Evolutionary conservation across 2,329 filamentous ascomycete genomes (phyloP).

Genomic region (Colletotrichum tropicale): DNA sequence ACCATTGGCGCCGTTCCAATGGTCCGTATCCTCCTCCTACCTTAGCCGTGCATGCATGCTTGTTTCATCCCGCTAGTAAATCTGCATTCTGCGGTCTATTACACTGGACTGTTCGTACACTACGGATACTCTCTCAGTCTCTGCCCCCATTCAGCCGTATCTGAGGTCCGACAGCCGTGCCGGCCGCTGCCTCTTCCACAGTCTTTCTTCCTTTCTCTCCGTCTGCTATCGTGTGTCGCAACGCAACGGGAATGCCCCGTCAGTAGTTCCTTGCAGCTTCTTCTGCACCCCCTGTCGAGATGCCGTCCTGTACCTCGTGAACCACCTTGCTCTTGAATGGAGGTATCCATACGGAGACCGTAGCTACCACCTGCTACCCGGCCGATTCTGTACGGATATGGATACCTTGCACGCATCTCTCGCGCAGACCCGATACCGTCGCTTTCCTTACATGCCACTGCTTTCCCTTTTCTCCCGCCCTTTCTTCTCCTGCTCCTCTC

Average conservation of each 20-base stretch:
- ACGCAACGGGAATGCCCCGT: neutral
- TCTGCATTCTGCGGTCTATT: neutral
- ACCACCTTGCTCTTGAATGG: neutral
- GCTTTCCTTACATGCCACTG: constrained; percentile 10
- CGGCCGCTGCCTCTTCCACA: neutral
- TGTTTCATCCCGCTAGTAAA: constrained; percentile 16
- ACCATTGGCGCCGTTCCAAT: constrained; percentile 14
- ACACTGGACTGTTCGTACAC: neutral
- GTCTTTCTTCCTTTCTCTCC: neutral
- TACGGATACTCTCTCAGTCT: neutral
- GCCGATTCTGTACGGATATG: neutral
- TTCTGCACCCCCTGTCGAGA: neutral
- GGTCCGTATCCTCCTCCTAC: neutral
- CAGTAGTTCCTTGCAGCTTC: neutral
- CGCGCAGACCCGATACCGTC: neutral
- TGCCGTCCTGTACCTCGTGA: neutral
- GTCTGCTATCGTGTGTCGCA: neutral
- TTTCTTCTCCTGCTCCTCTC: neutral
- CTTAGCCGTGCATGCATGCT: constrained; percentile 8
- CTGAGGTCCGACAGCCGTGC: neutral
- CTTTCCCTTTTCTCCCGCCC: constrained; percentile 14
- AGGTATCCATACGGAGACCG: neutral
- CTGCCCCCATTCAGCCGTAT: neutral
- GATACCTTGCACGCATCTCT: neutral
- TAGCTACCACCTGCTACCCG: neutral